Evolutionary conservation across 139 green algal species (phyloP), one percentile per base, ranked within the genome.

Genomic region (Mesotaenium endlicherianum): DNA sequence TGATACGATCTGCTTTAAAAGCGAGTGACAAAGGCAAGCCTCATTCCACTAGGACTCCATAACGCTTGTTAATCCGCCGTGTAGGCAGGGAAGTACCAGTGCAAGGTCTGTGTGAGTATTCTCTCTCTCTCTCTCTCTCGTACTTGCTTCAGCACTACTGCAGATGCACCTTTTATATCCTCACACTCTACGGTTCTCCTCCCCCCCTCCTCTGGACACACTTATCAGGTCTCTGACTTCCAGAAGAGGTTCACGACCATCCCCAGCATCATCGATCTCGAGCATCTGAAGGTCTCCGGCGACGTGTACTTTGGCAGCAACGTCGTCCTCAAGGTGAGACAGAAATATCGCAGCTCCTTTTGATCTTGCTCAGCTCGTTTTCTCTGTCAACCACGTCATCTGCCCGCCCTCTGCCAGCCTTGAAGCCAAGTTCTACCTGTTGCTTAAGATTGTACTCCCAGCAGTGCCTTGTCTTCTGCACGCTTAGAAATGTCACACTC

Each of bases 241-340:
- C 43, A 49, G 53, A 55, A 57, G 77, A 26, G 77, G 16, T 77
- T 84, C 44, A 84, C 78, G 77, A n/a, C 55, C 34, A 84, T 84
- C 44, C 77, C 77, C 60, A 84, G 77, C 77, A 84, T 84, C 34
- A 59, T 84, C 3, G 77, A 84, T 3, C 44, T 84, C 8, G 60
- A 84, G 20, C 57, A n/a, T 2, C 77, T 84, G 20, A 84, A 84
- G 77, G 77, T 84, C n/a, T 75, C 64, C 16, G 77, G 77, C 26
- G 64, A 84, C 17, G 77, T 76, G 16, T 2, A 1, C 4, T 84
- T 84, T 36, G 77, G 77, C 5, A 42, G 59, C 41, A 55, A 75
- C 34, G 77, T 84, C 60, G 40, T 31, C 1, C 77, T 84, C 77
- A 84, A 84, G 77, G 77, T 75, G 31, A 59, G 77, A 36, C 39